phyloP scores from a whole-genome alignment of 2,329 filamentous ascomycete species.

The Clonostachys sp. region DNA sequence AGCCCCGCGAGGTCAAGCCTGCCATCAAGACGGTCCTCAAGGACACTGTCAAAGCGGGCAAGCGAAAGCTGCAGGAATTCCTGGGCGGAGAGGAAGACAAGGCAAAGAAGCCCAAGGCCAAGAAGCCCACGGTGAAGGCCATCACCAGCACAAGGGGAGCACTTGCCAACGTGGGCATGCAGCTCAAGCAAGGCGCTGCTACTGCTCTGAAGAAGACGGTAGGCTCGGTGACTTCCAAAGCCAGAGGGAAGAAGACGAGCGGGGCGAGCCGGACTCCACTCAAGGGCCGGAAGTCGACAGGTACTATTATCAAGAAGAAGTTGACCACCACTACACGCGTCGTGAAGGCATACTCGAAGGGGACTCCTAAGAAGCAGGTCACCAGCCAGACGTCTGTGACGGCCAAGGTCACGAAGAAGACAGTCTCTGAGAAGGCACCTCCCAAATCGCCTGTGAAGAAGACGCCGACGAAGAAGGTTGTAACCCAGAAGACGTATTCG shows the following conservation, averaged over 20 bases:
- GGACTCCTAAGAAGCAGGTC: constrained; percentile 7
- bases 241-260: constrained; percentile 20
- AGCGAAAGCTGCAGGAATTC: constrained; percentile 52
- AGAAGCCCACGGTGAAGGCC: constrained; percentile 15
- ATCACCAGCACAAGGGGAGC: constrained; percentile 25
- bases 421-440: not conserved
- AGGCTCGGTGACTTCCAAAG: constrained; percentile 11
- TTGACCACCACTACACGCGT: constrained; percentile 10
- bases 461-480: not conserved
- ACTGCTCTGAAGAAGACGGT: constrained; percentile 24
- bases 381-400: not conserved
- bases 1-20: constrained; percentile 50
- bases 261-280: constrained; percentile 7
- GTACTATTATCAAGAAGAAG: constrained; percentile 4
- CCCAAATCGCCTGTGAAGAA: constrained; percentile 1
- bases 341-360: constrained; percentile 17
- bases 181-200: constrained; percentile 28
- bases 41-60: constrained; percentile 39
- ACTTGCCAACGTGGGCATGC: constrained; percentile 23
- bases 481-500: not conserved
- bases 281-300: constrained; percentile 1
- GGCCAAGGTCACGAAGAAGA: constrained; percentile 1
- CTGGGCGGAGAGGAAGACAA: constrained; percentile 42
- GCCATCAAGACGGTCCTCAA: constrained; percentile 29
- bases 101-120: constrained; percentile 28